A percentile compares a stretch with the other conserved stretches of the same genome.
These are phyloP conservation scores for Penicillium psychrofluorescens DNA, from an alignment of 495 filamentous ascomycete genomes.

Conservation along the genomic window DNA sequence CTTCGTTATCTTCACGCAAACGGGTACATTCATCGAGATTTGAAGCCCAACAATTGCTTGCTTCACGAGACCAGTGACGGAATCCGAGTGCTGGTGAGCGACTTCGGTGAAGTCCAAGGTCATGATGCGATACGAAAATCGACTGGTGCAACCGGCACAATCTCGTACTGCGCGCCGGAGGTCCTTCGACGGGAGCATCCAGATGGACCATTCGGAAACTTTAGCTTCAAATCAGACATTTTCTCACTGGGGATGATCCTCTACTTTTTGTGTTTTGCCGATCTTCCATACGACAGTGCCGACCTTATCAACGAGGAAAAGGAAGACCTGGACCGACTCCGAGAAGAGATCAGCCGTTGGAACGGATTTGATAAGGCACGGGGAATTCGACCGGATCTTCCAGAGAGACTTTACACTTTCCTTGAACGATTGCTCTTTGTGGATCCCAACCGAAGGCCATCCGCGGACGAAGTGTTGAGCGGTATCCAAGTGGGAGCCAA, in stretches of 20 bases:
- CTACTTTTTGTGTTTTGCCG: conserved; percentile 92
- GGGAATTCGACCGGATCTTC: conserved; percentile 69
- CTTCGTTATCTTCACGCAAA: conserved; percentile 86
- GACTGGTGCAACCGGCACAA: conserved; percentile 89
- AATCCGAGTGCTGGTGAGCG: conserved; percentile 78
- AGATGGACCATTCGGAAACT: conserved; percentile 74
- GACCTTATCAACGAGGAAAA: conserved; percentile 79
- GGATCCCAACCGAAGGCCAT: conserved; percentile 69
- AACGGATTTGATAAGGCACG: conserved; percentile 73
- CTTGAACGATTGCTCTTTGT: conserved; percentile 74
- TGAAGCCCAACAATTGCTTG: conserved; percentile 96
- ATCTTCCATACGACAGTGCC: conserved; percentile 77
- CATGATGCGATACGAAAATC: conserved; percentile 74
- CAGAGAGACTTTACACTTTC: conserved; percentile 77
- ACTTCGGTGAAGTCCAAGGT: conserved; percentile 91
- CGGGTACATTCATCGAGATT: conserved; percentile 91
- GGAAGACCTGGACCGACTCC: conserved; percentile 84
- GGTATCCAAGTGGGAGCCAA: conserved; percentile 68
- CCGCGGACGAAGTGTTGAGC: conserved; percentile 77
- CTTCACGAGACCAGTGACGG: conserved; percentile 66
- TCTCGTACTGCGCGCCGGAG: conserved; percentile 96
- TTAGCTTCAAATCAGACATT: conserved; percentile 91
- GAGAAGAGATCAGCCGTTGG: conserved; percentile 83
- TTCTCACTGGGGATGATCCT: conserved; percentile 98
- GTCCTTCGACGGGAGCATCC: conserved; percentile 65